Percentiles rank a stretch among this genome's conserved stretches.
Conservation (phyloP, 495 filamentous ascomycete species). For the Neurospora hispaniola region DNA sequence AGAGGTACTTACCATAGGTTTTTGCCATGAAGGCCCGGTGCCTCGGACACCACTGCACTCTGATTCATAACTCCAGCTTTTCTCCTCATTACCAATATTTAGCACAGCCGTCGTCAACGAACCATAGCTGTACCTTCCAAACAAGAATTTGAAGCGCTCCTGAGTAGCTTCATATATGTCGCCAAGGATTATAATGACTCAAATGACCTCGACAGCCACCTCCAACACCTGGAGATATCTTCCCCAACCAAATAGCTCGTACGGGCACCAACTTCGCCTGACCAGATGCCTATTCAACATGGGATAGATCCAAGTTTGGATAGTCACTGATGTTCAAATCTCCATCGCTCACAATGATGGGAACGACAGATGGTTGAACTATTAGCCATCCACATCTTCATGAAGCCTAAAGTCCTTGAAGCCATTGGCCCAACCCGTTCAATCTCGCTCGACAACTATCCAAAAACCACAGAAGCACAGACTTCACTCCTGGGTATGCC, state of each 20-base stretch:
- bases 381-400: constrained; percentile 14
- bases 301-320: constrained; percentile 7
- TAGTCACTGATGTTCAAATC: too few species aligned
- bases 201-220: constrained; percentile 8
- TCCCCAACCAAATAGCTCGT: constrained; percentile 7
- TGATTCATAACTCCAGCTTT: neutral
- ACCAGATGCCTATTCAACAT: constrained; percentile 13
- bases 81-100: neutral
- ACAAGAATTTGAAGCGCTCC: neutral
- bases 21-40: neutral
- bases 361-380: constrained; percentile 12
- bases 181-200: constrained; percentile 7
- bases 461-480: constrained; percentile 11
- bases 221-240: constrained; percentile 9
- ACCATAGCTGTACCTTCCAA: neutral
- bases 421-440: constrained; percentile 10
- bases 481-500: constrained; percentile 11
- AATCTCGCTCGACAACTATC: constrained; percentile 9
- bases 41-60: neutral
- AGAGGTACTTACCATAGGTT: too few species aligned
- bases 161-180: neutral
- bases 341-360: too few species aligned
- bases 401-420: constrained; percentile 11
- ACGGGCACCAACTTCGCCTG: constrained; percentile 5
- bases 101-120: neutral